Evolutionary conservation across 179 eudicot species (phyloP), one percentile per base, ranked within the genome.

Genomic region (Silene coronaria): DNA sequence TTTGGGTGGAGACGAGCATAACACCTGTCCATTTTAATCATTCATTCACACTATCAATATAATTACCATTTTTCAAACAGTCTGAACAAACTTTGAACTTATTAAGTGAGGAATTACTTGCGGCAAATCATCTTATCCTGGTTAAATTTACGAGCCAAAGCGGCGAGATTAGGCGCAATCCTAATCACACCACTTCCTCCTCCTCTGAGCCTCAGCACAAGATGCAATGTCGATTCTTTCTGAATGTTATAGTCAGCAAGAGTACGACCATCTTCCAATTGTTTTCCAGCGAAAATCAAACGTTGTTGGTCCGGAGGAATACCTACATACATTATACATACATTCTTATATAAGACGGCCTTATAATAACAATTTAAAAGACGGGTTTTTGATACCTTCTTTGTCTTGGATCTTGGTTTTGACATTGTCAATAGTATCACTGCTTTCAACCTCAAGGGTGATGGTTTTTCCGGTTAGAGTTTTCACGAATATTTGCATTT

Each of bases 181-280:
- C 8, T 5, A 55, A 85, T 80, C 42, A 16, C 16, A 14, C 70
- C 70, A 14, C 24, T 16, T 66, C 70, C 70, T 66, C 87, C 87
- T 57, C 87, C 87, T 66, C 87, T 78, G 4, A 85, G 84, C 78
- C 87, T 85, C 85, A 85, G 71, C 2, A 85, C 87, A 53, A 85
- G 79, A 78, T 85, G 87, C 32, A 85, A 82, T 10, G 87, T 82
- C 3, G 87, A 85, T 66, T 85, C 87, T 71, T 82, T 82, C 26
- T 82, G 85, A 27, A 82, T 82, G 76, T 82, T 82, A 70, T 82
- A 82, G 74, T 82, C 85, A 74, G 85, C 85, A 76, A 82, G 82
- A 65, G 85, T 82, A 26, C 83, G 85, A 17, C 85, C 85, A 76
- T 82, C 85, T 77, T 82, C 85, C 21, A 82, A 78, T 76, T 82